These are phyloP conservation scores for Trichoderma asperelloides DNA, from an alignment of 495 filamentous ascomycete species.

Conservation along the genomic window DNA sequence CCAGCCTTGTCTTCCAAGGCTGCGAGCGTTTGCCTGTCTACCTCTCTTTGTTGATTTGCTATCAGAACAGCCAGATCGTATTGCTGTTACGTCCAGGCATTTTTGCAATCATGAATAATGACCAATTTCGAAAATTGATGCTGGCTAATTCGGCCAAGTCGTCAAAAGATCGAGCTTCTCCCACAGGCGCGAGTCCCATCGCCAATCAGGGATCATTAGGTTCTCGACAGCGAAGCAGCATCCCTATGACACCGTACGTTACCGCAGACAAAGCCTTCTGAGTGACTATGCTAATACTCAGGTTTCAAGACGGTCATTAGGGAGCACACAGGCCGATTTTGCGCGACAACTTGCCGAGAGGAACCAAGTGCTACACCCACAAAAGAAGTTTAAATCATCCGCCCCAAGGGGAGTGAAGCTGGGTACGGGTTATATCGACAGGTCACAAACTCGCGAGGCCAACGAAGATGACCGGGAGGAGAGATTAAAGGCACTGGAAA, in stretches of 20 bases:
- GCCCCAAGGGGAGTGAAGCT: conserved; percentile 79
- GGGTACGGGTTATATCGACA: conserved; percentile 74
- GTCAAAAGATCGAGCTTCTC: conserved; percentile 29
- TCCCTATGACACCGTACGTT: conserved; percentile 78
- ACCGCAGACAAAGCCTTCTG: not conserved
- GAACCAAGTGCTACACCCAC: conserved; percentile 41
- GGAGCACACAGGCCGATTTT: conserved; percentile 57
- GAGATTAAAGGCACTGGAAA: conserved; percentile 70
- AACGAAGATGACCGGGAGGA: conserved; percentile 52
- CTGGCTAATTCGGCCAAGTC: conserved; percentile 36
- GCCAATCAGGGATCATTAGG: conserved; percentile 40
- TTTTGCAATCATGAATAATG: conserved; percentile 70
- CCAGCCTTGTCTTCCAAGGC: conserved; percentile 3
- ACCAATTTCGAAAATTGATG: conserved; percentile 87
- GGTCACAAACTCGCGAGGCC: conserved; percentile 48
- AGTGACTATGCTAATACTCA: conserved; percentile 18
- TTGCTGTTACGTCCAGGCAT: conserved; percentile 9
- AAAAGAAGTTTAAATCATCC: conserved; percentile 69
- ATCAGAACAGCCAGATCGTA: not conserved
- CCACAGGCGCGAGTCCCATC: conserved; percentile 18
- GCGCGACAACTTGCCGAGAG: conserved; percentile 78
- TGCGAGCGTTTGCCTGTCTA: not conserved
- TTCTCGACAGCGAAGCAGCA: conserved; percentile 61
- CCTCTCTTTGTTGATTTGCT: not conserved
- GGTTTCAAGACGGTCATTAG: conserved; percentile 54